Evolutionary conservation across 2,329 filamentous ascomycete genomes (phyloP).

Genomic region (Emmonsiellopsis sp.): DNA sequence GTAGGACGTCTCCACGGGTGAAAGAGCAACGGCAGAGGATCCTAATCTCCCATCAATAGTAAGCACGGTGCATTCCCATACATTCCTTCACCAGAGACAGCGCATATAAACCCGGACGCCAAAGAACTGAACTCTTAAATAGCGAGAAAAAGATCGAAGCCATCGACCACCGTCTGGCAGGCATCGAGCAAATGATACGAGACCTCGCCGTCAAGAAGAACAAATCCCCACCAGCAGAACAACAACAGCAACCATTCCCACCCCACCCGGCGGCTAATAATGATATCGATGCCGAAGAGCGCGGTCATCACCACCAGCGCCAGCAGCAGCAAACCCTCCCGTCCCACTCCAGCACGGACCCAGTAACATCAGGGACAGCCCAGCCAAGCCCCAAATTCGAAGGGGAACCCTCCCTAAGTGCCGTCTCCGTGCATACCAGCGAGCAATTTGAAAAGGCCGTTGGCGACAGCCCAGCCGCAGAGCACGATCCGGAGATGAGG

Average conservation of each 20-base stretch:
- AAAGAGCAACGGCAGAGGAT: slow-evolving; percentile 14
- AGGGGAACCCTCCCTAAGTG: slow-evolving; percentile 41
- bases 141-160: slow-evolving; percentile 47
- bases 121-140: neutral
- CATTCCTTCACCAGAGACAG: neutral
- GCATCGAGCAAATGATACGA: slow-evolving; percentile 39
- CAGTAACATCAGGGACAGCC: slow-evolving; percentile 18
- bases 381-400: slow-evolving; percentile 31
- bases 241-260: neutral
- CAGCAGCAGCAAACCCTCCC: neutral
- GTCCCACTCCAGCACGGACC: slow-evolving; percentile 15
- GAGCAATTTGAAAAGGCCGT: slow-evolving; percentile 34
- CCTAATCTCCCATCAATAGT: slow-evolving; percentile 15
- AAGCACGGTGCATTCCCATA: neutral
- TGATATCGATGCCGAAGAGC: neutral
- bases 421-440: slow-evolving; percentile 41
- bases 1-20: slow-evolving; percentile 11
- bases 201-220: slow-evolving; percentile 21
- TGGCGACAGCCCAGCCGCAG: slow-evolving; percentile 25
- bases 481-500: slow-evolving; percentile 29
- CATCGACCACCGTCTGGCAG: slow-evolving; percentile 41
- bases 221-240: neutral
- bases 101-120: neutral
- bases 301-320: neutral
- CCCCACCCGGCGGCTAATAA: neutral